Base-by-base conservation (phyloP, 768 basidiomycete species). In the Cyclocybe cylindracea region DNA sequence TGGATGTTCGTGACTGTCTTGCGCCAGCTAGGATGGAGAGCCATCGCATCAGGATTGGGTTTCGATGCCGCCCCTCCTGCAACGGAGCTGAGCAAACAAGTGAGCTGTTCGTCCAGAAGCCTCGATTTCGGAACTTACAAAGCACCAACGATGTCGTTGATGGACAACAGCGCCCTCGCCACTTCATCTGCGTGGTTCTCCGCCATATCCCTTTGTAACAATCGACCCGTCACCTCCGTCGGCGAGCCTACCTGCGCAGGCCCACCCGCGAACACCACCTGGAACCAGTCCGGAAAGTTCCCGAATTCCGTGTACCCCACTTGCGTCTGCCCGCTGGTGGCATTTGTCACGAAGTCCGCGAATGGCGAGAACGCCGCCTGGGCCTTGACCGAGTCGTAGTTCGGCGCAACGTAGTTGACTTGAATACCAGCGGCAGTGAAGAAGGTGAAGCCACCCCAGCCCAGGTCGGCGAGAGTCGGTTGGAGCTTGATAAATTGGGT, bases 21-120 rank as follows among this genome's bases (percentile, higher is more conserved):
- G 11, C 80, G 68, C 78, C 80, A 83, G 0, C 72, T 74, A 10
- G 78, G 80, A 58, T 79, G 72, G 14, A 79, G 54, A 11, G 75
- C 79, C 8, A 66, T 66, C 1, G 75, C 69, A 39, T 70, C 64
- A 0, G 78, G 70, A 14, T 70, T 61, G 33, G 63, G 58, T 16
- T 60, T 59, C 3, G 69, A 65, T 9, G 79, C 79, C 10, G 65
- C 72, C 3, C 81, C 79, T 2, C 80, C 80, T 5, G 65, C 71
- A 5, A 80, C 59, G 19, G 71, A 61, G 46, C 78, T 80, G 42
- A 24, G 31, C 19, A 13, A 24, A 41, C 39, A 16, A 4, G 24
- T 4, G 33, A 9, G 2, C 35, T 0, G 50, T 10, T 14, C 33
- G 50, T 16, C 54, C 43, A 16, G 31, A 10, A 16, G 47, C 32